These are phyloP conservation scores for Chlamydomonas schloesseri DNA, from an alignment of 139 green algal species.

Conservation along the genomic window DNA sequence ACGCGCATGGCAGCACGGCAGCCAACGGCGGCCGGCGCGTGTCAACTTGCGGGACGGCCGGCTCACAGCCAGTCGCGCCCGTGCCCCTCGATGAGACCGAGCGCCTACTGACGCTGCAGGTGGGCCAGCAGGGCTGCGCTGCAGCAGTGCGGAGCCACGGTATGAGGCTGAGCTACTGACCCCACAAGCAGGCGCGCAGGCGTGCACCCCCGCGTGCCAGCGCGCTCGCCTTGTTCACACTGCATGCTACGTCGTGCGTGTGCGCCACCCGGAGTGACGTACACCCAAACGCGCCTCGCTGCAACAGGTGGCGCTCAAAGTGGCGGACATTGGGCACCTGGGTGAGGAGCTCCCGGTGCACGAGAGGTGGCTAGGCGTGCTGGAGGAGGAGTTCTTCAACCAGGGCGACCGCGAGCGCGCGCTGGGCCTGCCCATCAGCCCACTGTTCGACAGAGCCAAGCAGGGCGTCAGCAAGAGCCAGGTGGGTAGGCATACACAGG, in stretches of 20 bases:
- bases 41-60: neutral
- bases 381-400: constrained; percentile 70
- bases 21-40: neutral
- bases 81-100: constrained; percentile 24
- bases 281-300: too few relatives aligned
- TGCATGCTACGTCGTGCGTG: too few relatives aligned
- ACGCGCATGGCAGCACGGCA: too few relatives aligned
- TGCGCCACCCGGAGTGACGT: too few relatives aligned
- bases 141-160: too few relatives aligned
- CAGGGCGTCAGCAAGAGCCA: constrained; percentile 59
- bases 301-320: constrained; percentile 26
- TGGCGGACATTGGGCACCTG: constrained; percentile 58
- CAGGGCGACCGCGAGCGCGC: constrained; percentile 60
- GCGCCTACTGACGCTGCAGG: constrained; percentile 41
- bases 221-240: too few relatives aligned
- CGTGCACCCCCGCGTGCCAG: too few relatives aligned
- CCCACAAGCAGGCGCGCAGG: too few relatives aligned
- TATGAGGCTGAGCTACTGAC: too few relatives aligned
- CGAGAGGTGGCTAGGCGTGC: constrained; percentile 48
- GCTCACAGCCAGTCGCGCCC: neutral
- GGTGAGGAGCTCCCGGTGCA: constrained; percentile 50
- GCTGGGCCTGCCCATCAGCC: constrained; percentile 39
- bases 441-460: constrained; percentile 56
- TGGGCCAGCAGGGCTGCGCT: neutral
- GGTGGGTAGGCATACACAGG: constrained; percentile 22